Percentiles rank a stretch among this genome's conserved stretches.
Evolutionary conservation across 2,329 filamentous ascomycete genomes (phyloP).

Genomic region (Diatrype stigma): DNA sequence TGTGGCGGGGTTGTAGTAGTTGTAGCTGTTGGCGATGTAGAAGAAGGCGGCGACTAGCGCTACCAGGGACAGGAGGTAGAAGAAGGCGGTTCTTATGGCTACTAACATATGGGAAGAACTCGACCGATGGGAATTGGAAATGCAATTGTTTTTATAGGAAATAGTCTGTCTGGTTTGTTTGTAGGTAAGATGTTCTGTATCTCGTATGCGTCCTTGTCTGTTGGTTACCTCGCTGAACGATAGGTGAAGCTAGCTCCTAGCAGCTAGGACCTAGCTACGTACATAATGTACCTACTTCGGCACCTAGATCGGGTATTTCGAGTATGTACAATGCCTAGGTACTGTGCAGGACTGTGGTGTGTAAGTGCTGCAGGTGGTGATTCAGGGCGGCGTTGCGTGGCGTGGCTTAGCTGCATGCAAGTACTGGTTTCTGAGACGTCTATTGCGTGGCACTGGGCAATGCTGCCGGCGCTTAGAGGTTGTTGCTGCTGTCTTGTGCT

Average conservation of each 20-base stretch:
- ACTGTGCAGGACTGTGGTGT: not conserved
- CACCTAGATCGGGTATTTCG: too few species aligned
- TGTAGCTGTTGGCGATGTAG: slow-evolving; percentile 12
- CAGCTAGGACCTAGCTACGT: too few species aligned
- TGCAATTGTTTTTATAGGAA: too few species aligned
- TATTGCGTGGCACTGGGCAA: not conserved
- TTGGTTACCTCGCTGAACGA: too few species aligned
- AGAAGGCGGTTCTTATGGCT: slow-evolving; percentile 4
- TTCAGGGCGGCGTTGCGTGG: not conserved
- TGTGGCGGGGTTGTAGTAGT: slow-evolving; percentile 1
- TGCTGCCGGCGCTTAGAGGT: too few species aligned
- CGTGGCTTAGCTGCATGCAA: not conserved
- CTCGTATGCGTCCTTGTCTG: not conserved
- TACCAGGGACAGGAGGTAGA: slow-evolving; percentile 14
- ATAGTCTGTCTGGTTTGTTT: too few species aligned
- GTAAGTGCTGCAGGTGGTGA: not conserved
- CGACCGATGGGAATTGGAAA: not conserved
- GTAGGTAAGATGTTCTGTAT: not conserved
- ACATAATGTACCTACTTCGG: too few species aligned
- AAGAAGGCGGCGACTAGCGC: slow-evolving; percentile 17
- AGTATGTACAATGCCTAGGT: not conserved
- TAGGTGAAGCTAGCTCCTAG: too few species aligned
- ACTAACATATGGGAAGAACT: slow-evolving; percentile 2
- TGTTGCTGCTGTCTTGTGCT: not conserved
- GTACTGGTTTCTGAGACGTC: not conserved